Percentiles rank a stretch among this genome's conserved stretches.
These are phyloP conservation scores for Candida golubevii DNA, from an alignment of 805 yeast species.

Conservation along the genomic window DNA sequence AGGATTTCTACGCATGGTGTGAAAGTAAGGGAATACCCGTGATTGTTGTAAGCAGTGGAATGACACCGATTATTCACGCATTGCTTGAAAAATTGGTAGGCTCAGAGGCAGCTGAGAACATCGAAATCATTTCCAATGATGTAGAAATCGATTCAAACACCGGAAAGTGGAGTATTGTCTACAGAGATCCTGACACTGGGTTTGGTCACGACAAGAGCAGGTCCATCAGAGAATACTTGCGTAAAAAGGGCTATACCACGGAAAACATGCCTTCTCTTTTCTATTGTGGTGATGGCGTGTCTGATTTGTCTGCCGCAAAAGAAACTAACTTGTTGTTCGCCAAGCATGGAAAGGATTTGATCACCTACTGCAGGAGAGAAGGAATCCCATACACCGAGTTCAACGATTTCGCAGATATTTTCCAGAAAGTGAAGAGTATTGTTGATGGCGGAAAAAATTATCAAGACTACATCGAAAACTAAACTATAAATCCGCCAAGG, in stretches of 20 bases:
- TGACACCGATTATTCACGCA: conserved; percentile 86
- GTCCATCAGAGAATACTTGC: conserved; percentile 56
- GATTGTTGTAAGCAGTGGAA: conserved; percentile 86
- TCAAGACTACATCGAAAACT: conserved; percentile 18
- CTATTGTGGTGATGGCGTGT: conserved; percentile 97
- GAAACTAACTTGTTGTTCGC: conserved; percentile 94
- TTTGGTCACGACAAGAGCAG: conserved; percentile 95
- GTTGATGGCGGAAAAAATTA: conserved; percentile 26
- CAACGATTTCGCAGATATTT: conserved; percentile 69
- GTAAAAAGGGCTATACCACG: conserved; percentile 25
- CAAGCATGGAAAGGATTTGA: conserved; percentile 84
- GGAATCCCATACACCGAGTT: conserved; percentile 83
- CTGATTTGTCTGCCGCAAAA: conserved; percentile 91
- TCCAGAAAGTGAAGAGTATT: conserved; percentile 53
- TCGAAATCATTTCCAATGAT: conserved; percentile 79
- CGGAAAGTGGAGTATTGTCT: conserved; percentile 77
- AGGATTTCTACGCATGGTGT: conserved; percentile 77
- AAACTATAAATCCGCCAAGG: too few relatives aligned
- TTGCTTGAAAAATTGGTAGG: conserved; percentile 74
- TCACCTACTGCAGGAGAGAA: conserved; percentile 77
- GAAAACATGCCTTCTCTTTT: conserved; percentile 56
- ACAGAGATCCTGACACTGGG: conserved; percentile 71
- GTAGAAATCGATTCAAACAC: conserved; percentile 51
- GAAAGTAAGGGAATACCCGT: conserved; percentile 68
- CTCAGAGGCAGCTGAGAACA: conserved; percentile 61